Conservation (phyloP, 768 basidiomycete genomes). For the Boletus speciosus region DNA sequence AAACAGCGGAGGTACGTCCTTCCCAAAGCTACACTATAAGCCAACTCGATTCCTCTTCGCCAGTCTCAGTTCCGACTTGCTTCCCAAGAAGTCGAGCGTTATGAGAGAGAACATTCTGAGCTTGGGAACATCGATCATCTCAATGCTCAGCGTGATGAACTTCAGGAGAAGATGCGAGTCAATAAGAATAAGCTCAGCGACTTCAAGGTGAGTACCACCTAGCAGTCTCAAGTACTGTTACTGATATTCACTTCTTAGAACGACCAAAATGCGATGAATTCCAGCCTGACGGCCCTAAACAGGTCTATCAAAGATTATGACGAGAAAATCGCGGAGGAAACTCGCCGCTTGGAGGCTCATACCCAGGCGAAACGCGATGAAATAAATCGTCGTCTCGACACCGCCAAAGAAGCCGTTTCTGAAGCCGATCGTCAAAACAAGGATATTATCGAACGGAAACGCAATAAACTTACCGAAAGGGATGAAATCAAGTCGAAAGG, state of each 20-base stretch:
- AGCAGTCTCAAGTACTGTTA: background rate
- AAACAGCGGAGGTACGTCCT: constrained; percentile 36
- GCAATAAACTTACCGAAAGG: constrained; percentile 27
- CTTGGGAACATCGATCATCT: constrained; percentile 51
- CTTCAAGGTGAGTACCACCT: constrained; percentile 39
- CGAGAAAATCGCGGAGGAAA: constrained; percentile 51
- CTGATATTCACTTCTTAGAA: constrained; percentile 33
- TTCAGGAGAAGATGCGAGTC: constrained; percentile 40
- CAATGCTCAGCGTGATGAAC: constrained; percentile 32
- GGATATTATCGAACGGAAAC: constrained; percentile 33
- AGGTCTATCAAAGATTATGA: constrained; percentile 36
- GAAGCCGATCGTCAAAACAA: constrained; percentile 36
- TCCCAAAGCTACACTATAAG: background rate
- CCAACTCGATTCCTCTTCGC: background rate
- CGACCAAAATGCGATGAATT: constrained; percentile 50
- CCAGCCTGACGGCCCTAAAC: constrained; percentile 34
- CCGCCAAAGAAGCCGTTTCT: constrained; percentile 39
- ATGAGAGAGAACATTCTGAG: constrained; percentile 39
- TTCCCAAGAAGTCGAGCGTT: constrained; percentile 33
- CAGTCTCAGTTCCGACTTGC: constrained; percentile 36
- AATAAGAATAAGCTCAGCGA: constrained; percentile 44
- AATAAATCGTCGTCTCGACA: constrained; percentile 47
- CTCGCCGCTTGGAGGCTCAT: constrained; percentile 48
- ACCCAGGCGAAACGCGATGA: constrained; percentile 64
- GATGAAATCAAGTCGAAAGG: constrained; percentile 36